These are phyloP conservation scores for Chionographis japonica DNA, from an alignment of 106 monocot genomes.

Conservation along the genomic window DNA sequence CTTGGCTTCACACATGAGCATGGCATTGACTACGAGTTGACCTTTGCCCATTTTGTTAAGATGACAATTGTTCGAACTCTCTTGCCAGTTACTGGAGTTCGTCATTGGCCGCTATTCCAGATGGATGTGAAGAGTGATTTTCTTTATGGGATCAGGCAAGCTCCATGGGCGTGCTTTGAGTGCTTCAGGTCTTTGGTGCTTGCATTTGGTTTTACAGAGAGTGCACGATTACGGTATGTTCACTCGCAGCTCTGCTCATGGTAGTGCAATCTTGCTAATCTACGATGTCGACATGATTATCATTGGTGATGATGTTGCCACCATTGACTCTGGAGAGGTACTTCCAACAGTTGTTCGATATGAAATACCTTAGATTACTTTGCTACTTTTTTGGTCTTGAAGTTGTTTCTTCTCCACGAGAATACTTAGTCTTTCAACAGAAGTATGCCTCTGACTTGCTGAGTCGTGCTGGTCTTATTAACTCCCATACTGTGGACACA, in stretches of 20 bases:
- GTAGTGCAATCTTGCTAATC: background rate
- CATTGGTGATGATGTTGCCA: background rate
- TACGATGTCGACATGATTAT: background rate
- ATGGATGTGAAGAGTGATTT: no score
- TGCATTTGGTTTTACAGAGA: background rate
- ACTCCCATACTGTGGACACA: background rate
- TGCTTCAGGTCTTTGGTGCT: no score
- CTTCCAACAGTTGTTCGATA: background rate
- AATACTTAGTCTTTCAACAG: background rate
- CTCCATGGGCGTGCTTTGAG: no score
- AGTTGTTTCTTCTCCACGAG: background rate
- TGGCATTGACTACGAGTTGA: no score
- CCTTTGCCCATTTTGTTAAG: no score
- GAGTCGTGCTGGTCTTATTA: background rate
- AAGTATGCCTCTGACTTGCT: background rate
- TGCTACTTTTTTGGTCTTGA: background rate
- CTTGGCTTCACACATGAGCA: no score
- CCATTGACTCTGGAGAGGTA: background rate
- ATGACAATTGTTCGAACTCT: no score
- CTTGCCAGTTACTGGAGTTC: no score
- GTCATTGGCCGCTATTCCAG: no score
- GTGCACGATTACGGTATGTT: background rate
- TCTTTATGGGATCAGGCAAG: no score
- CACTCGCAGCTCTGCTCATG: no score
- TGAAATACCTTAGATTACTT: background rate